phyloP scores from a whole-genome alignment of 495 filamentous ascomycete species.

The Podospora fimiseda region DNA sequence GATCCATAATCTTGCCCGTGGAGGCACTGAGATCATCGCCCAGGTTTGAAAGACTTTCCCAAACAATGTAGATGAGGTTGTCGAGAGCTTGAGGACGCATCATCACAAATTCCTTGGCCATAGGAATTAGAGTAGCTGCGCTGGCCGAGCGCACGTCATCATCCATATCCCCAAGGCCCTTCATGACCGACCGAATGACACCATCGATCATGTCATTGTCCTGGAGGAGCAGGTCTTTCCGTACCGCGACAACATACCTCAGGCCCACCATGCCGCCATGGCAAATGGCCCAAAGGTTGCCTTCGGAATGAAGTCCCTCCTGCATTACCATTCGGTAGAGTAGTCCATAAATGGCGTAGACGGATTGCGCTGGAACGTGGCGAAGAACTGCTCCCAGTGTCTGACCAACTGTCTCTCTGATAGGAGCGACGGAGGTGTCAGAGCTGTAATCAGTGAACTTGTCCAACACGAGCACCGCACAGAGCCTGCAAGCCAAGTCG shows the following conservation, averaged over 20 bases:
- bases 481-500: constrained; percentile 84
- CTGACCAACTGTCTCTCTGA: constrained; percentile 94
- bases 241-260: constrained; percentile 87
- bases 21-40: constrained; percentile 95
- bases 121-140: constrained; percentile 91
- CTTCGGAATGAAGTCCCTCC: constrained; percentile 61
- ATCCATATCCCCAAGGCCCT: constrained; percentile 81
- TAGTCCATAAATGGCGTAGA: constrained; percentile 71
- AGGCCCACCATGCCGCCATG: constrained; percentile 98
- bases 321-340: constrained; percentile 90
- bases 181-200: constrained; percentile 86
- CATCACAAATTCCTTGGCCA: constrained; percentile 86
- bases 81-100: constrained; percentile 71
- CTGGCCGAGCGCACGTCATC: constrained; percentile 97
- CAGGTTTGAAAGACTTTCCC: constrained; percentile 91
- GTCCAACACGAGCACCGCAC: constrained; percentile 94
- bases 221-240: constrained; percentile 81
- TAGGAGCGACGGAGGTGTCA: constrained; percentile 92
- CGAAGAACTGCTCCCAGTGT: constrained; percentile 82
- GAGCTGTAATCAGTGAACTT: constrained; percentile 96
- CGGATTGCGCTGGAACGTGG: constrained; percentile 66
- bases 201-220: constrained; percentile 85
- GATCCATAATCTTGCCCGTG: constrained; percentile 95
- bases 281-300: constrained; percentile 83
- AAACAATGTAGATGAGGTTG: constrained; percentile 84